Evolutionary conservation across 805 yeast species (phyloP), one percentile per base, ranked within the genome.

Genomic region (Yamadazyma phyllophila): DNA sequence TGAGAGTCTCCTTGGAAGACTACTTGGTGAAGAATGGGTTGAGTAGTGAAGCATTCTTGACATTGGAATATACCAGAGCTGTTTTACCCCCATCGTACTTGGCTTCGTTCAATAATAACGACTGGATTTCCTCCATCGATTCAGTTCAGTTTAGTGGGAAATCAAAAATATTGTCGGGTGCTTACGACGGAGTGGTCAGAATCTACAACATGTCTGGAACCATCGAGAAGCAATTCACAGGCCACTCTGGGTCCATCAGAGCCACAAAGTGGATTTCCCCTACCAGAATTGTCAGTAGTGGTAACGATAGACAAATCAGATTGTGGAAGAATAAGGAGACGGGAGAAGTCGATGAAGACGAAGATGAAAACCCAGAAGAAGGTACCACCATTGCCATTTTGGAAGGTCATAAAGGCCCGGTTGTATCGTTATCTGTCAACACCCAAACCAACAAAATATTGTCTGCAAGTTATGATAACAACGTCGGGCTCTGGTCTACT

Each of bases 151-250:
- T 54, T 9, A 65, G 70, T 27, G 56, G 62, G 4, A 65, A 70
- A 36, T 76, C 82, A 27, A 76, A 77, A 58, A 86, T 92, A 44
- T 73, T 90, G 37, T 82, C 94, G 11, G 99, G 98, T 33, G 83
- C 96, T 0, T 94, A 91, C 60, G 99, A 94, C 63, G 98, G 98
- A 56, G 78, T 92, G 26, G 96, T 92, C 17, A 80, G 98, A 52
- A 81, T 94, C 9, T 94, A 91, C 82, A 83, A 88, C 60, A 67
- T 80, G 65, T 77, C 88, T 12, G 98, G 97, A 8, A 76, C 80
- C 41, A 85, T 91, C 8, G 84, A 82, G 55, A 81, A 85, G 50
- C 96, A 88, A 62, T 79, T 85, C 54, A 78, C 80, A 43, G 98
- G 97, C 24, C 99, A 94, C 64, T 81, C 86, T 13, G 96, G 88